Percentiles rank a stretch among this genome's conserved stretches.
Evolutionary conservation across 176 grass and related monocot genomes (phyloP).

Genomic region (Musa acuminata): DNA sequence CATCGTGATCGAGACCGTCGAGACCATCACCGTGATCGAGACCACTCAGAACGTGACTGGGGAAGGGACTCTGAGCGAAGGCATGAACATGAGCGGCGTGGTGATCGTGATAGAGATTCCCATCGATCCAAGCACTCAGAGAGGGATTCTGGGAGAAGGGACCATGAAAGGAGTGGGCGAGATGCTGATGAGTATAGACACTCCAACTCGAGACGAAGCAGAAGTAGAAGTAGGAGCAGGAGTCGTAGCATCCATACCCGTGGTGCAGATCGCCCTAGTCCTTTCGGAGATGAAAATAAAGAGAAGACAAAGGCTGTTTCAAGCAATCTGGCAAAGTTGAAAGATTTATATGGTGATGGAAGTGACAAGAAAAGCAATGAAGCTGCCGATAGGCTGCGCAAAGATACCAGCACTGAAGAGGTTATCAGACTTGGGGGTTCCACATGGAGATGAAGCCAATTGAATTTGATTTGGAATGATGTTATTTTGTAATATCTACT

Average conservation of each 20-base stretch:
- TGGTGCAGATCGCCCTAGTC: slow-evolving; percentile 25
- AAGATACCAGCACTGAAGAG: slow-evolving; percentile 72
- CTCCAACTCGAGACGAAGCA: slow-evolving; percentile 28
- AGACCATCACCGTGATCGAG: too few relatives aligned
- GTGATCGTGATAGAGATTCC: background rate
- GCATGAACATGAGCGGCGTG: background rate
- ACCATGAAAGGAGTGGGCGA: slow-evolving; percentile 26
- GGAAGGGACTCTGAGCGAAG: too few relatives aligned
- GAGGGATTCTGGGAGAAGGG: background rate
- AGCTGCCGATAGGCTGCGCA: slow-evolving; percentile 30
- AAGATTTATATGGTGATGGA: slow-evolving; percentile 83
- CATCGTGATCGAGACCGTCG: slow-evolving; percentile 20
- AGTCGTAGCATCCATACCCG: slow-evolving; percentile 8
- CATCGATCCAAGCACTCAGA: background rate
- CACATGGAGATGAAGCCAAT: slow-evolving; percentile 54
- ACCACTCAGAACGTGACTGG: too few relatives aligned
- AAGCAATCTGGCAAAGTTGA: slow-evolving; percentile 74
- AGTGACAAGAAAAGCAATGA: slow-evolving; percentile 35
- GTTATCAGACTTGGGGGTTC: slow-evolving; percentile 87
- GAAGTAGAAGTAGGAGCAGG: slow-evolving; percentile 27
- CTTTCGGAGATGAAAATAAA: slow-evolving; percentile 59
- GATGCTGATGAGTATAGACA: slow-evolving; percentile 36
- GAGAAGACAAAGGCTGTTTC: slow-evolving; percentile 30
- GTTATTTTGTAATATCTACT: slow-evolving; percentile 3
- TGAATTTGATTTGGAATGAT: background rate